Conservation (phyloP, 164 flowering plant genomes). For the Taxillus chinensis region DNA sequence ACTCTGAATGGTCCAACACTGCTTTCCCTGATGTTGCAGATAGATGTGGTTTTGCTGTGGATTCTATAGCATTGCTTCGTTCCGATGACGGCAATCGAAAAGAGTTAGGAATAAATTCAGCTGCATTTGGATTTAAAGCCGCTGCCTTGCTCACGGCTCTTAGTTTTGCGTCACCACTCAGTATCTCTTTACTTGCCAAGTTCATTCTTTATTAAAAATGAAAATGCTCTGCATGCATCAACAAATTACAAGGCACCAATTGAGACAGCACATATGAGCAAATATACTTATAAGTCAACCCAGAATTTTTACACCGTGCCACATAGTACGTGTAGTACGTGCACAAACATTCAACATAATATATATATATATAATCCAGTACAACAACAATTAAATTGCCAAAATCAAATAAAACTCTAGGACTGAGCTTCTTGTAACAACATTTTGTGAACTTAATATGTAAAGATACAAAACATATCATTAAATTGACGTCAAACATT, state of each 20-base stretch:
- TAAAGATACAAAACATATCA: no score
- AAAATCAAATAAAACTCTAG: no score
- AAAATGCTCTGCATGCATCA: conserved; percentile 9
- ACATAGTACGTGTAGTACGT: no score
- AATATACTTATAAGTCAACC: neutral
- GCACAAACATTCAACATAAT: no score
- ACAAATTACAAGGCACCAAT: neutral
- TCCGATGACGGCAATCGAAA: conserved; percentile 39
- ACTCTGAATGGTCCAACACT: conserved; percentile 59
- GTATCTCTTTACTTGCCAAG: conserved; percentile 46
- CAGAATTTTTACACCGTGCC: neutral
- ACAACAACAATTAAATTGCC: no score
- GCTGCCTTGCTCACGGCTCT: conserved; percentile 27
- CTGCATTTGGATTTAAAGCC: conserved; percentile 90
- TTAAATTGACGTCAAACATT: no score
- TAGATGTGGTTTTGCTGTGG: conserved; percentile 23
- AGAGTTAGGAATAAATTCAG: conserved; percentile 78
- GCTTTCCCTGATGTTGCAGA: conserved; percentile 53
- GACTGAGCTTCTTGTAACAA: no score
- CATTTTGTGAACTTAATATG: no score
- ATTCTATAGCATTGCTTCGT: conserved; percentile 31
- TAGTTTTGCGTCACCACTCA: conserved; percentile 33
- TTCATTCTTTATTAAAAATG: conserved; percentile 43
- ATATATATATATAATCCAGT: no score
- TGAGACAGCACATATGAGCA: neutral